phyloP scores from a whole-genome alignment of 78 protist genomes.

The Dictyostelium citrinum region DNA sequence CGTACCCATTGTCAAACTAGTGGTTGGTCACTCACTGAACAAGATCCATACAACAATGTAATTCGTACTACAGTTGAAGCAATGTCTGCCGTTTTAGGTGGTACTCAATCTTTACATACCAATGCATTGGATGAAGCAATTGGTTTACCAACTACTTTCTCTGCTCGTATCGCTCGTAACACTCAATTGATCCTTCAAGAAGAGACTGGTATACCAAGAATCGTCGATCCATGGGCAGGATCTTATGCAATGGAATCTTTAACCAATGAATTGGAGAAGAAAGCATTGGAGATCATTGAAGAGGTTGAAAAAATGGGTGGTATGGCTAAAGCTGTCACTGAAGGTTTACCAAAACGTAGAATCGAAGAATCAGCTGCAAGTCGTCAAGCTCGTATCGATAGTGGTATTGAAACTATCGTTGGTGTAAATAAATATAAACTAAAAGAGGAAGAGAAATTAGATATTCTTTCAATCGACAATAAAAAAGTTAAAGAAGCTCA shows the following conservation, averaged over 20 bases:
- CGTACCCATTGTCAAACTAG: slow-evolving; percentile 98
- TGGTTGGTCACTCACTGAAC: slow-evolving; percentile 98
- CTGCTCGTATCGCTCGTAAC: slow-evolving; percentile 97
- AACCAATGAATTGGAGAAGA: slow-evolving; percentile 87
- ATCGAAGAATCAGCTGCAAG: slow-evolving; percentile 97
- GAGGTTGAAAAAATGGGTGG: slow-evolving; percentile 94
- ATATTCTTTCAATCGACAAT: slow-evolving; percentile 89
- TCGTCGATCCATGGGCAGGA: slow-evolving; percentile 97
- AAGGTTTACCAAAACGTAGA: slow-evolving; percentile 96
- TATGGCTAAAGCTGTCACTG: slow-evolving; percentile 92
- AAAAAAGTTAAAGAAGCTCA: slow-evolving; percentile 77
- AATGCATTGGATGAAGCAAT: slow-evolving; percentile 96
- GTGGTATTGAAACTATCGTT: slow-evolving; percentile 90
- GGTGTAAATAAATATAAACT: slow-evolving; percentile 96
- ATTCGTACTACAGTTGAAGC: slow-evolving; percentile 99
- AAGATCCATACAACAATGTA: slow-evolving; percentile 96
- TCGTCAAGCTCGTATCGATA: slow-evolving; percentile 96
- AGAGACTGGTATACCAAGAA: slow-evolving; percentile 91
- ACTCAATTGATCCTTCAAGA: slow-evolving; percentile 96
- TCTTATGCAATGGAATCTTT: slow-evolving; percentile 96
- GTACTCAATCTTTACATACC: slow-evolving; percentile 97
- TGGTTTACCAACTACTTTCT: slow-evolving; percentile 96
- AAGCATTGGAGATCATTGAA: slow-evolving; percentile 73
- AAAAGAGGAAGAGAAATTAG: slow-evolving; percentile 81
- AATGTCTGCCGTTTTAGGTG: slow-evolving; percentile 98